Percentiles rank a stretch among this genome's conserved stretches.
Evolutionary conservation across 192 early-diverging fungal genomes (phyloP).

Genomic region (Phlyctochytrium bullatum): DNA sequence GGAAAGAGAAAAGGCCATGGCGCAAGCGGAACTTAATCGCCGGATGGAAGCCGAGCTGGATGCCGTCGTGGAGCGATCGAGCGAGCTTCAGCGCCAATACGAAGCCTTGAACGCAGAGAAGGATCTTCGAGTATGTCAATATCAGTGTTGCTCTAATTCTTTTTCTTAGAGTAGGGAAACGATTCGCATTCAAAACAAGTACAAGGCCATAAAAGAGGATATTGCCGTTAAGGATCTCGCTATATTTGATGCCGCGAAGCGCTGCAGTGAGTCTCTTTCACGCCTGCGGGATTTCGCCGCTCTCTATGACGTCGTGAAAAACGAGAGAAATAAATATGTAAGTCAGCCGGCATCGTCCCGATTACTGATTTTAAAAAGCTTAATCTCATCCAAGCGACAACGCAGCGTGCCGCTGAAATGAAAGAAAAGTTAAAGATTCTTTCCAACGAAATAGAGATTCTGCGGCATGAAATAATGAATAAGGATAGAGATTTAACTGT

Average conservation of each 20-base stretch:
- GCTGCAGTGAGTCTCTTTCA: slow-evolving; percentile 45
- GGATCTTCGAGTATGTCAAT: slow-evolving; percentile 44
- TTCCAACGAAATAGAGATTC: slow-evolving; percentile 63
- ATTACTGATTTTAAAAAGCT: slow-evolving; percentile 26
- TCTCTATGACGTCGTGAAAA: slow-evolving; percentile 61
- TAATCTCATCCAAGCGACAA: slow-evolving; percentile 58
- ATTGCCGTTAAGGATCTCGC: slow-evolving; percentile 47
- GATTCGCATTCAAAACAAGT: slow-evolving; percentile 48
- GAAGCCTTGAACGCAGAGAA: slow-evolving; percentile 46
- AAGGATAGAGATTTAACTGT: slow-evolving; percentile 60
- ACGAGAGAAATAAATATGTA: slow-evolving; percentile 65
- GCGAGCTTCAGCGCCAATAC: slow-evolving; percentile 23
- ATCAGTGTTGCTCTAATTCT: slow-evolving; percentile 11
- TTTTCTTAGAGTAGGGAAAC: slow-evolving; percentile 46
- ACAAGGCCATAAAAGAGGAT: slow-evolving; percentile 48
- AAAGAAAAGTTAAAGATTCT: slow-evolving; percentile 64
- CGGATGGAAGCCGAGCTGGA: slow-evolving; percentile 54
- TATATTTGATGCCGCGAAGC: slow-evolving; percentile 48
- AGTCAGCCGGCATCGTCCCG: slow-evolving; percentile 3
- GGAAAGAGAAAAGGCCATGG: slow-evolving; percentile 37
- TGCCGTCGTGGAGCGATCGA: slow-evolving; percentile 17
- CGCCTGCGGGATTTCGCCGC: slow-evolving; percentile 54
- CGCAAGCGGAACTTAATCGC: slow-evolving; percentile 42
- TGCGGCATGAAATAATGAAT: slow-evolving; percentile 53
- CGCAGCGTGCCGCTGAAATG: slow-evolving; percentile 61